Evolutionary conservation across 2,329 filamentous ascomycete genomes (phyloP), one percentile per base, ranked within the genome.

Genomic region (Aspergillus ustus): DNA sequence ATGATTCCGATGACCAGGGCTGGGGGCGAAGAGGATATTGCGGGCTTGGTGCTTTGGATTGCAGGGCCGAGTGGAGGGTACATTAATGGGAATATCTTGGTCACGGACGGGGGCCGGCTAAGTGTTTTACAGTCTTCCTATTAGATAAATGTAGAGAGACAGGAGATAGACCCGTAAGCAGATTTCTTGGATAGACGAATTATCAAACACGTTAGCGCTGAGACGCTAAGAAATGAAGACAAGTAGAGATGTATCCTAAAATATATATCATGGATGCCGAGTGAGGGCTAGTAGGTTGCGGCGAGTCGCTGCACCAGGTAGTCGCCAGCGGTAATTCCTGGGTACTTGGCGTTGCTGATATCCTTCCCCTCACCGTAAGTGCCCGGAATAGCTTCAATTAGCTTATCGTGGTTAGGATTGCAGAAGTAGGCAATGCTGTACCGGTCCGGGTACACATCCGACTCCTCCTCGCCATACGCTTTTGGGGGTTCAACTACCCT

Each of bases 381-480:
- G 0, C 91, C 91, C 0, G 92, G 92, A 49, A 96, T 86, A 1
- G 89, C 91, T 68, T 95, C 90, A 66, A 96, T 96, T 59, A 85
- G 80, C 67, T 84, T 85, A 63, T 91, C 85, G 73, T 87, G 90
- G 72, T 96, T 93, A 8, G 92, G 92, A 69, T 96, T 94, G 81
- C 92, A 96, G 74, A 96, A 96, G 79, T 96, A 97, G 69, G 93
- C 93, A 72, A 97, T 89, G 69, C 90, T 94, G 73, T 97, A 97
- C 44, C 91, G 83, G 0, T 92, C 83, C 1, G 92, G 92, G 75
- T 96, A 89, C 19, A 71, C 68, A 25, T 77, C 76, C 1, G 70
- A 68, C 44, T 81, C 51, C 6, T 65, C 64, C 15, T 68, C 83
- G 3, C 74, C 75, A 7, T 78, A 79, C 3, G 79, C 81, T 4